Percentiles rank a stretch among this genome's conserved stretches.
Evolutionary conservation across 2,329 filamentous ascomycete species (phyloP).

Genomic region (Ophiocordyceps camponoti-saundersi): DNA sequence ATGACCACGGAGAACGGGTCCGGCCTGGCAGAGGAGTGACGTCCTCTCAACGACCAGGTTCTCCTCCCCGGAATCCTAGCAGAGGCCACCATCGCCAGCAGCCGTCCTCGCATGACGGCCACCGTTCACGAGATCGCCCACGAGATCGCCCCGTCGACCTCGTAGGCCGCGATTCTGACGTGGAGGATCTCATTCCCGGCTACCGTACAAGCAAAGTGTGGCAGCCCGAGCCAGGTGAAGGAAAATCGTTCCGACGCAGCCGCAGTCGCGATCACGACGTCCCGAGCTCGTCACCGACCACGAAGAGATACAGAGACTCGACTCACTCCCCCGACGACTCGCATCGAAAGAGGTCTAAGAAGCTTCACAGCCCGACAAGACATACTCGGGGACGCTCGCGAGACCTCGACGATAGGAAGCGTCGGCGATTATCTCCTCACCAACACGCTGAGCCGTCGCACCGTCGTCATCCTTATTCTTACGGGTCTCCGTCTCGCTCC

Average conservation of each 20-base stretch:
- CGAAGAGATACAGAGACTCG: slow-evolving; percentile 24
- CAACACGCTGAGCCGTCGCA: slow-evolving; percentile 14
- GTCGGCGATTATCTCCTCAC: slow-evolving; percentile 15
- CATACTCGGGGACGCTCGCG: slow-evolving; percentile 21
- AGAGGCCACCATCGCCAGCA: slow-evolving; percentile 16
- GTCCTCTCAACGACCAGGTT: slow-evolving; percentile 14
- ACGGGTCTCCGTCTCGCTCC: slow-evolving; percentile 10
- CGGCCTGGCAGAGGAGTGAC: slow-evolving; percentile 17
- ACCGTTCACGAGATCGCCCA: slow-evolving; percentile 18
- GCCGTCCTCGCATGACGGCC: slow-evolving; percentile 18
- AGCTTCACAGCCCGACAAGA: slow-evolving; percentile 19
- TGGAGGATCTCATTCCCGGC: slow-evolving; percentile 20
- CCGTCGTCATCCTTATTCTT: slow-evolving; percentile 12
- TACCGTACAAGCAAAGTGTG: slow-evolving; percentile 16
- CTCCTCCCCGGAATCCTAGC: slow-evolving; percentile 14
- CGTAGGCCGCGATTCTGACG: slow-evolving; percentile 11
- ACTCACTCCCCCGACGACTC: slow-evolving; percentile 20
- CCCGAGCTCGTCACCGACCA: slow-evolving; percentile 17
- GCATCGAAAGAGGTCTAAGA: slow-evolving; percentile 22
- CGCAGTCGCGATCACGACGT: slow-evolving; percentile 16
- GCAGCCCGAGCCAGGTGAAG: slow-evolving; percentile 11
- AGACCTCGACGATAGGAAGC: slow-evolving; percentile 14
- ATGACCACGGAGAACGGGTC: slow-evolving; percentile 20
- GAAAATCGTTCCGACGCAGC: slow-evolving; percentile 15
- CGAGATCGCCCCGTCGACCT: slow-evolving; percentile 10